Conservation (phyloP, 345 rosid species). For the Leavenworthia alabamica region DNA sequence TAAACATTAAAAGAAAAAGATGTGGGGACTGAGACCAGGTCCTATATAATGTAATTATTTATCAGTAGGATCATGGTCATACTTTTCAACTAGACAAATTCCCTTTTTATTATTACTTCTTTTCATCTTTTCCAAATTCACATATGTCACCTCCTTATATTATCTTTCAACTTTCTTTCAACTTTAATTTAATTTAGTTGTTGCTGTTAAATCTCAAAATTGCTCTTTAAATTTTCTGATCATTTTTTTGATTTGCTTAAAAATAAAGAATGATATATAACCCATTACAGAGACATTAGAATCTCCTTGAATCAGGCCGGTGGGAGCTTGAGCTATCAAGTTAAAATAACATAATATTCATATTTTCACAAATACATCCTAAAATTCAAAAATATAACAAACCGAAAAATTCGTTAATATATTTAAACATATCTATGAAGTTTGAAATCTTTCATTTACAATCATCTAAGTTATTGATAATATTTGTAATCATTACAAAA, state of each 20-base stretch:
- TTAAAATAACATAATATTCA: not conserved
- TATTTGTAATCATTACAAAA: too few relatives aligned
- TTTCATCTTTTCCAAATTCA: constrained; percentile 23
- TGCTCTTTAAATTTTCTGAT: constrained; percentile 11
- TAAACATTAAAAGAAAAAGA: not conserved
- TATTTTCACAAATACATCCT: not conserved
- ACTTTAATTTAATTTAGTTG: constrained; percentile 8
- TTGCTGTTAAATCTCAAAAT: constrained; percentile 14
- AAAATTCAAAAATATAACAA: not conserved
- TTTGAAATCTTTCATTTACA: not conserved
- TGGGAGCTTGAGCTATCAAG: not conserved
- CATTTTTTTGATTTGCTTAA: constrained; percentile 27
- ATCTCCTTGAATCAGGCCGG: not conserved
- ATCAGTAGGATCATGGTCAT: constrained; percentile 20
- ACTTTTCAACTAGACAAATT: constrained; percentile 33
- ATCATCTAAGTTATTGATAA: not conserved
- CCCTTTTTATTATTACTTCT: constrained; percentile 31
- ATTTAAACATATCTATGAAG: not conserved
- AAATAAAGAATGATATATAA: constrained; percentile 10
- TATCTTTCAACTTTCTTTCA: constrained; percentile 1
- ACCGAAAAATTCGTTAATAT: not conserved
- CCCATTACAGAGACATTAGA: not conserved
- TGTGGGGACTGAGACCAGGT: constrained; percentile 11
- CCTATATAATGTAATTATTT: constrained; percentile 28
- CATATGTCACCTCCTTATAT: constrained; percentile 18